Base-by-base conservation (phyloP, 306 rosid species). In the Dryas drummondii region DNA sequence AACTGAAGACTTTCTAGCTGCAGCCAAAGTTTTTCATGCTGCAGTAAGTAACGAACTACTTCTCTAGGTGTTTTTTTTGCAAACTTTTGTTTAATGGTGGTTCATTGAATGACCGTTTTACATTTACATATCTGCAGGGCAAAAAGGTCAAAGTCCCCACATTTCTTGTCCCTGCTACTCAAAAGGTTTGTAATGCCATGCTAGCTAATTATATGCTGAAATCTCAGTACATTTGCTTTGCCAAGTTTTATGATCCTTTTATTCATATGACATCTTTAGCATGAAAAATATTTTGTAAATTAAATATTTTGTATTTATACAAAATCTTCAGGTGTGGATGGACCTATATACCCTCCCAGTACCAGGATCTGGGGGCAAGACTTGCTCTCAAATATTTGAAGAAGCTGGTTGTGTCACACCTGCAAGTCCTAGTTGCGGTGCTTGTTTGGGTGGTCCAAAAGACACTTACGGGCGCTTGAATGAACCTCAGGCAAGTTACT, bases 371-470 rank as follows among this genome's bases (percentile, higher is more conserved):
- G 97, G 99, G 52, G 97, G 97, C 26, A 94, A 92, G 87, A 94
- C 97, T 70, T 94, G 97, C 87, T 94, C 98, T 14, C 97, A 91
- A 87, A 92, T 94, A 84, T 94, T 94, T 59, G 97, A 94, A 84
- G 98, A 94, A 87, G 98, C 96, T 78, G 98, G 97, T 14, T 94
- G 99, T 55, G 98, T 92, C 85, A 84, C 98, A 12, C 98, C 98
- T 41, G 97, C 97, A 49, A 94, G 97, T 87, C 98, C 98, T 72
- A 88, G 83, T 78, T 94, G 98, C 46, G 97, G 88, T 62, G 98
- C 98, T 85, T 94, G 97, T 87, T 76, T 94, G 87, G 98, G 98
- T 76, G 98, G 98, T 75, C 98, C 98, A 2, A 86, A 79, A 83
- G 98, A 92, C 81, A 94, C 97, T 2, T 89, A 94, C 26, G 98